Base-by-base conservation (phyloP, 768 basidiomycete species). In the Candolleomyces eurysporus region DNA sequence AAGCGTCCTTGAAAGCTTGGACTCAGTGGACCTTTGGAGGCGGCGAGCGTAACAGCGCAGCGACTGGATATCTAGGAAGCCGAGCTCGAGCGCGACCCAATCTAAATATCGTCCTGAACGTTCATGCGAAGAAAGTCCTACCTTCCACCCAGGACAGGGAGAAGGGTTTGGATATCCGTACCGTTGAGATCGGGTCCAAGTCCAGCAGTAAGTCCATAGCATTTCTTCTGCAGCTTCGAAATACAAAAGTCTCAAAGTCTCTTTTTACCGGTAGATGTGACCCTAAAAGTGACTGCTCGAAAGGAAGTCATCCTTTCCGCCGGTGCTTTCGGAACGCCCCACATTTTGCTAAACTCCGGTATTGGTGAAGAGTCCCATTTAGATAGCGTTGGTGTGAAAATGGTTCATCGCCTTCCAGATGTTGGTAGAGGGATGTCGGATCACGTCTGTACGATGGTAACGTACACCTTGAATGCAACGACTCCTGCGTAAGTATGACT, bases 261-360 rank as follows among this genome's bases (percentile, higher is more conserved):
- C 48, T 11, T 5, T 49, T 3, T 1, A 21, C n/a, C 7, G 13
- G 17, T 45, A 52, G 51, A 31, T 4, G 11, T 17, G 6, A n/a
- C 14, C 30, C 67, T 58, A 40, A 80, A 74, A 58, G 78, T 73
- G 1, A 74, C 61, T 11, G 84, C 83, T 0, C 65, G 66, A 60
- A 81, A 79, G 61, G 84, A 86, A 65, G 74, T 86, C 45, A 74
- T 86, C 16, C 64, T 86, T 21, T 76, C 68, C n/a, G 61, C 64
- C 7, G 71, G 71, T 13, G 60, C 64, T 6, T 58, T 71, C 0
- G 65, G 42, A 4, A 69, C 67, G 1, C 70, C 71, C 8, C 69
- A 69, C 31, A 63, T 72, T 2, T 65, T 72, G 10, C 62, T 72
- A 50, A 52, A 64, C 31, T 69, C 67, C 2, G 73, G 73, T 17